Evolutionary conservation across 306 rosid species (phyloP).

Genomic region (Vigna hirtella): DNA sequence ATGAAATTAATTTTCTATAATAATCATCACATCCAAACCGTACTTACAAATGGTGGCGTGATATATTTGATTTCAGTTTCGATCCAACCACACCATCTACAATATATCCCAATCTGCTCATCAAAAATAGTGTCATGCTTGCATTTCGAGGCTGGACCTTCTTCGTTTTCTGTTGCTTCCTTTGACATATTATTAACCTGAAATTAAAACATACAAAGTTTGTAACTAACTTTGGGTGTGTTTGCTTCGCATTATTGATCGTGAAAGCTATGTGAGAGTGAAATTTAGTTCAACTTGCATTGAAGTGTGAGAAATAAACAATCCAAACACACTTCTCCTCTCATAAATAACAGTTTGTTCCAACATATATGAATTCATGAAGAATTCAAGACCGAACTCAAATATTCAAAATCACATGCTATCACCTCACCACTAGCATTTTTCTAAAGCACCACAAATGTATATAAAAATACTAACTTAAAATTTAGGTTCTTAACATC

Average conservation of each 20-base stretch:
- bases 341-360: neutral
- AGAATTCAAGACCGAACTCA: conserved; percentile 8
- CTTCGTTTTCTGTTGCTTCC: conserved; percentile 1
- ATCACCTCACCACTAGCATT: neutral
- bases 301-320: no score
- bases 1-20: neutral
- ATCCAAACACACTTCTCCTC: neutral
- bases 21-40: neutral
- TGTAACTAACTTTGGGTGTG: neutral
- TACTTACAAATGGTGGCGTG: conserved; percentile 45
- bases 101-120: conserved; percentile 44
- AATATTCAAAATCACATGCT: neutral
- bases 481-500: neutral
- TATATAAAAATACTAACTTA: neutral
- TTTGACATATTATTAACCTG: conserved; percentile 37
- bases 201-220: conserved; percentile 27
- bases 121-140: conserved; percentile 32
- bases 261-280: no score
- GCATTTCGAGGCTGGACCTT: conserved; percentile 4
- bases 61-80: conserved; percentile 33
- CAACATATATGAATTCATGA: neutral
- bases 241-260: no score
- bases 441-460: neutral
- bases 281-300: no score
- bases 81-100: conserved; percentile 37